phyloP scores from a whole-genome alignment of 139 green algal species.

The Tetradesmus obliquus region DNA sequence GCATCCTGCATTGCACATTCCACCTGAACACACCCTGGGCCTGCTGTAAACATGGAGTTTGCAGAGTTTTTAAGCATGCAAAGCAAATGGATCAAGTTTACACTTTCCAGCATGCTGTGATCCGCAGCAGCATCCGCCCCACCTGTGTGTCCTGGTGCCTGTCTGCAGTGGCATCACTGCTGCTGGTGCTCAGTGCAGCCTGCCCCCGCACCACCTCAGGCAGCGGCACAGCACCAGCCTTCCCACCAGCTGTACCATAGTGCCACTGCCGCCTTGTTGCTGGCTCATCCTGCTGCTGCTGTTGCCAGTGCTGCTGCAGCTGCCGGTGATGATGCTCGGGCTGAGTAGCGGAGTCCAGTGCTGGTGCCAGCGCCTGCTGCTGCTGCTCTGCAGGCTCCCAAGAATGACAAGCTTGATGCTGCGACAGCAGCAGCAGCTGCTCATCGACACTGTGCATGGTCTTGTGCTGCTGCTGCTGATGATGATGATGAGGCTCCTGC shows the following conservation, averaged over 20 bases:
- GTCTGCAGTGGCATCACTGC: neutral
- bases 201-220: neutral
- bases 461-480: neutral
- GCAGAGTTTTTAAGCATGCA: too few species aligned
- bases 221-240: neutral
- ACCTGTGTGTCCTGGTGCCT: neutral
- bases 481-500: conserved; percentile 10
- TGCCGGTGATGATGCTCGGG: neutral
- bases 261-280: neutral
- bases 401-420: neutral
- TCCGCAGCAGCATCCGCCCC: neutral
- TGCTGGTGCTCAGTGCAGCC: neutral
- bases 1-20: too few species aligned
- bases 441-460: neutral
- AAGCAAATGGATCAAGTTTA: too few species aligned
- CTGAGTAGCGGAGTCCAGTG: neutral
- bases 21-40: too few species aligned
- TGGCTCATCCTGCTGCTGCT: neutral
- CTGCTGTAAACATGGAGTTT: too few species aligned
- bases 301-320: neutral
- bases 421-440: neutral
- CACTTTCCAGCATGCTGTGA: too few species aligned
- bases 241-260: neutral
- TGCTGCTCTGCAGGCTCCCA: neutral
- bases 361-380: neutral